Conservation (phyloP, 768 basidiomycete genomes). For the Tricholoma flavovirens region DNA sequence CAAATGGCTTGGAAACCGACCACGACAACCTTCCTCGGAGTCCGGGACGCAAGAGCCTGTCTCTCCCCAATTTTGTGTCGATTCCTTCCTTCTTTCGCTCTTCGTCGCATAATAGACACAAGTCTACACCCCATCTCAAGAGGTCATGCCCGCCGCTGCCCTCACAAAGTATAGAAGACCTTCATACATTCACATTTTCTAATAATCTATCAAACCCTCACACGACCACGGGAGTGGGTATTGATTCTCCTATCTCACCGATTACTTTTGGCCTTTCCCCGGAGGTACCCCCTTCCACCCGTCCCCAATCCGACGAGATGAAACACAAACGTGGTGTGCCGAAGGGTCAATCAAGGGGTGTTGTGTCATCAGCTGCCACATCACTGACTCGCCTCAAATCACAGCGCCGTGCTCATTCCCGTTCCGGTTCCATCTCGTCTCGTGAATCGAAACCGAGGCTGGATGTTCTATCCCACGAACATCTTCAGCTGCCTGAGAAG, state of each 20-base stretch:
- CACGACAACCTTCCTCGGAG: not conserved
- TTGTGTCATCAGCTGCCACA: constrained; percentile 11
- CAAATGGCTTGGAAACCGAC: not conserved
- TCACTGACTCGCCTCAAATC: constrained; percentile 18
- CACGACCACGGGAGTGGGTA: constrained; percentile 2
- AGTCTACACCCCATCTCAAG: constrained; percentile 9
- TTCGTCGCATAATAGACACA: not conserved
- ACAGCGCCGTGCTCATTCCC: constrained; percentile 13
- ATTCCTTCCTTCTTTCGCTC: constrained; percentile 4
- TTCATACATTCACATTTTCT: constrained; percentile 17
- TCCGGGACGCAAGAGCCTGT: constrained; percentile 6
- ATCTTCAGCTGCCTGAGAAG: constrained; percentile 6
- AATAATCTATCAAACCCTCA: constrained; percentile 14
- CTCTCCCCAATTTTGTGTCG: not conserved
- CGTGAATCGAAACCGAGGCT: not conserved
- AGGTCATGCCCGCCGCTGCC: constrained; percentile 11
- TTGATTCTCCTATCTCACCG: constrained; percentile 22
- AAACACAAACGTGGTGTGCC: constrained; percentile 7
- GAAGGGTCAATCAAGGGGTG: not conserved
- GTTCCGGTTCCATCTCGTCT: constrained; percentile 1
- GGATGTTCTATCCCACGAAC: not conserved
- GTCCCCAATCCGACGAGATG: constrained; percentile 7
- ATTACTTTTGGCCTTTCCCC: constrained; percentile 26
- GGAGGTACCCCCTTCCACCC: constrained; percentile 4
- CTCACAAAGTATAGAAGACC: constrained; percentile 11